Evolutionary conservation across 805 yeast species (phyloP).

Genomic region (Sugiyamaella floridensis): DNA sequence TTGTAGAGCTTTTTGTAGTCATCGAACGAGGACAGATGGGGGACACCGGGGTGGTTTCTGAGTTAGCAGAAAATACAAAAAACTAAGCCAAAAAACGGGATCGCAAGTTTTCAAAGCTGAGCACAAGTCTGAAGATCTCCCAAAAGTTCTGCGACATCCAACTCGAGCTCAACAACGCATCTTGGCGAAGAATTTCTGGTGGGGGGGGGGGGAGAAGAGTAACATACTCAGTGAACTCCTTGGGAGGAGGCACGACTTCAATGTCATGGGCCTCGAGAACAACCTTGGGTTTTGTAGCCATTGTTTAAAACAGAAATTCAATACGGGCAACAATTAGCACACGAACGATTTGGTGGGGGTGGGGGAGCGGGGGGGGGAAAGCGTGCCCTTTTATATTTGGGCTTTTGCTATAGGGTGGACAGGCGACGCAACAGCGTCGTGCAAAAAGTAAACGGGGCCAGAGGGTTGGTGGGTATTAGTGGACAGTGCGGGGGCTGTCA

Average conservation of each 20-base stretch:
- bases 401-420: not conserved
- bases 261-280: slow-evolving; percentile 21
- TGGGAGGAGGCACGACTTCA: slow-evolving; percentile 20
- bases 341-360: not conserved
- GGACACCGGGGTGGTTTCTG: slow-evolving; percentile 25
- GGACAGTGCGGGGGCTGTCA: not conserved
- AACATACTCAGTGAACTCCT: slow-evolving; percentile 17
- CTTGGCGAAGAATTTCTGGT: no score
- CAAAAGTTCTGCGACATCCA: no score
- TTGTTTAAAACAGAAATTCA: not conserved
- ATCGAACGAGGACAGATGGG: slow-evolving; percentile 53
- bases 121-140: no score
- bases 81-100: not conserved
- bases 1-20: slow-evolving; percentile 65
- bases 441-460: not conserved
- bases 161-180: no score
- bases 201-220: no score
- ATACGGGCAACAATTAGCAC: not conserved
- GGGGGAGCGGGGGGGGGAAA: not conserved
- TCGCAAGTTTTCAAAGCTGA: no score
- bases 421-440: not conserved
- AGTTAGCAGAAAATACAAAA: not conserved
- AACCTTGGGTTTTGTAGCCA: slow-evolving; percentile 3
- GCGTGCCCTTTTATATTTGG: not conserved
- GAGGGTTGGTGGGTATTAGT: not conserved